Percentiles rank a stretch among this genome's conserved stretches.
These are phyloP conservation scores for Apostasia ramifera DNA, from an alignment of 106 monocot genomes.

Conservation along the genomic window DNA sequence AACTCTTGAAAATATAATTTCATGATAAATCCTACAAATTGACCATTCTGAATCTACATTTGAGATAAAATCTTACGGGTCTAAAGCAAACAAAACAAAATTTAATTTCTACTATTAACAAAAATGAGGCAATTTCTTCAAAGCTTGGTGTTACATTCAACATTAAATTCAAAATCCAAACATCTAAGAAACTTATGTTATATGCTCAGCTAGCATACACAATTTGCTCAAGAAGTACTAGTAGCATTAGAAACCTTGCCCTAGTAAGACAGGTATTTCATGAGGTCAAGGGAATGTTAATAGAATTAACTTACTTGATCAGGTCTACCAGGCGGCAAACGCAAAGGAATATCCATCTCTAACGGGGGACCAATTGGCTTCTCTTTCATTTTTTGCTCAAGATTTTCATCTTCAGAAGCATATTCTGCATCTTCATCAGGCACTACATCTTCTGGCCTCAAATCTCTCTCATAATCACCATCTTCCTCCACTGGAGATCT, in stretches of 20 bases:
- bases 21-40: no score
- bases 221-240: not conserved
- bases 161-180: no score
- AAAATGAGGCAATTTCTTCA: no score
- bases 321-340: constrained; percentile 59
- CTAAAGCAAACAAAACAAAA: no score
- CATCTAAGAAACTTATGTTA: not conserved
- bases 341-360: constrained; percentile 71
- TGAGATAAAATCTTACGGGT: no score
- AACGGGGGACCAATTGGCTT: constrained; percentile 91
- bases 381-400: constrained; percentile 73
- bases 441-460: constrained; percentile 82
- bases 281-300: not conserved
- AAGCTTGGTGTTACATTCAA: no score
- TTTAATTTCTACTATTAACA: no score
- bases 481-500: constrained; percentile 75
- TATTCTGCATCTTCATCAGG: constrained; percentile 75
- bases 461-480: constrained; percentile 46
- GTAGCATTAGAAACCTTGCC: not conserved
- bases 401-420: constrained; percentile 83
- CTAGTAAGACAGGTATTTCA: not conserved
- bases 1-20: no score
- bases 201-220: not conserved
- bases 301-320: constrained; percentile 40
- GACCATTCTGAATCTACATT: no score